Percentiles rank a stretch among this genome's conserved stretches.
Evolutionary conservation across 2,329 filamentous ascomycete genomes (phyloP).

Genomic region (Atkinsonella hypoxylon): DNA sequence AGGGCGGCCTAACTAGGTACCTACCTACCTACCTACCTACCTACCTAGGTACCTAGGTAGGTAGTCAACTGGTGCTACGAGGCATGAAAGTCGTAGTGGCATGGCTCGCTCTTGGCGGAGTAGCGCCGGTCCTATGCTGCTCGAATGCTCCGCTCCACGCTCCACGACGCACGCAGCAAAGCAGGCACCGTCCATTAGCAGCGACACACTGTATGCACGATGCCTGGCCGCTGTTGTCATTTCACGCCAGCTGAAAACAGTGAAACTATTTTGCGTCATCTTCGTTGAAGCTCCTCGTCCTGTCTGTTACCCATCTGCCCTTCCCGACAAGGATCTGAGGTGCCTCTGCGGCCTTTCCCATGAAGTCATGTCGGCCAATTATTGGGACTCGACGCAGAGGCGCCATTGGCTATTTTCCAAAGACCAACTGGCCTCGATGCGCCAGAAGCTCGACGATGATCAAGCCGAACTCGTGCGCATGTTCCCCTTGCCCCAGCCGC

Average conservation of each 20-base stretch:
- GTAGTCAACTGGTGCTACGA: no score
- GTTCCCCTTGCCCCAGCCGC: slow-evolving; percentile 70
- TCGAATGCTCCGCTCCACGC: neutral
- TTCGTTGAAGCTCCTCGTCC: neutral
- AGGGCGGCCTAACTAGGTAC: no score
- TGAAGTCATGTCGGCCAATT: slow-evolving; percentile 73
- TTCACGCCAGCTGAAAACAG: no score
- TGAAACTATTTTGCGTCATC: no score
- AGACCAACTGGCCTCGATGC: slow-evolving; percentile 62
- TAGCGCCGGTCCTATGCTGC: neutral
- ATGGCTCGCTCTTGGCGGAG: no score
- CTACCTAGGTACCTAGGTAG: no score
- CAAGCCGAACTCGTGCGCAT: slow-evolving; percentile 63
- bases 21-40: no score
- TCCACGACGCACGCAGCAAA: slow-evolving; percentile 1
- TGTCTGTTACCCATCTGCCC: neutral
- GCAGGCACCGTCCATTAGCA: slow-evolving; percentile 6
- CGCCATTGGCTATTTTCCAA: slow-evolving; percentile 85
- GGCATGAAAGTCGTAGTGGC: no score
- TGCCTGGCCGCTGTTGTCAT: no score
- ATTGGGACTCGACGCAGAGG: slow-evolving; percentile 90
- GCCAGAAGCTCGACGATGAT: slow-evolving; percentile 65
- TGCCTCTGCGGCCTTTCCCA: slow-evolving; percentile 8
- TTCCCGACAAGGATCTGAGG: neutral
- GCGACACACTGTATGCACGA: no score